Base-by-base conservation (phyloP, 352 stramenopile species). In the Phytophthora hibernalis region DNA sequence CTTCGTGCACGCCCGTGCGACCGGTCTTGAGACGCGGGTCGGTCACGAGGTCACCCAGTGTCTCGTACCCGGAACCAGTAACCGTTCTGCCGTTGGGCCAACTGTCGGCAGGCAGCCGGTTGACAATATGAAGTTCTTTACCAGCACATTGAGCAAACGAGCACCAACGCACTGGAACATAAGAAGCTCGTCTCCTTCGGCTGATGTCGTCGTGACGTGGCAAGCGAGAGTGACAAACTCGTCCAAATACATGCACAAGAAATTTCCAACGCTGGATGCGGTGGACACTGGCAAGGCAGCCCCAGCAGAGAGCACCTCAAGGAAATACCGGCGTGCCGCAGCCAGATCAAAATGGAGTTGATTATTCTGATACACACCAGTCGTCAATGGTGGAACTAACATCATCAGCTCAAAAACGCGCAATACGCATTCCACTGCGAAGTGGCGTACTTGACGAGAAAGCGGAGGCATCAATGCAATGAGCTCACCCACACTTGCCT, bases 161-260 rank as follows among this genome's bases (percentile, higher is more conserved):
- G 95, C 62, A 0, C 89, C 89, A 35, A 78, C 69, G 42, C 77
- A 89, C 51, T 96, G 89, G 47, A 95, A 91, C 56, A 91, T 88
- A 30, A 90, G 76, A 1, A 95, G 67, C 59, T 96, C 89, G 22
- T 85, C 78, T 7, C 80, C 77, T 61, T 93, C 84, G 9, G 76
- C 74, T 5, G 85, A 94, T 9, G 85, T 77, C 0, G 85, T 93
- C 11, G 85, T 74, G 10, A 89, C 82, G 31, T 96, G 85, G 44
- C 89, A 96, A 5, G 86, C 78, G 21, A 96, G 74, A 0, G 89
- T 95, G 16, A 96, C 80, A 55, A 96, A 91, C 76, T 96, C 89
- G 45, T 96, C 89, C 59, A 96, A 31, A 65, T 95, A 96, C 84
- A 96, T 91, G 51, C 84, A 90, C 15, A 96, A 50, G 60, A 91